phyloP scores from a whole-genome alignment of 495 filamentous ascomycete genomes.

The Extremus antarcticus region DNA sequence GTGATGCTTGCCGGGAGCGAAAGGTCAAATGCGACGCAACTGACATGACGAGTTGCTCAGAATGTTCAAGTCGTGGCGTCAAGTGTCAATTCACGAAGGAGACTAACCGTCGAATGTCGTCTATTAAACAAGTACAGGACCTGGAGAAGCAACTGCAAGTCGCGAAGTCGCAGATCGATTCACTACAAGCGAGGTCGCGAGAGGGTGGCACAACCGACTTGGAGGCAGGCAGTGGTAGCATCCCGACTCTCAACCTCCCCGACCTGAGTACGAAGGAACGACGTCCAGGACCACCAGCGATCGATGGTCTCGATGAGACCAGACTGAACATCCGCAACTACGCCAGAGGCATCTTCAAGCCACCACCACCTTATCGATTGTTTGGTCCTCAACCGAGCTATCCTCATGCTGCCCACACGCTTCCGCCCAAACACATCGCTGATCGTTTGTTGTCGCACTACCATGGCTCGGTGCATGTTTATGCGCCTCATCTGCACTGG shows the following conservation, averaged over 20 bases:
- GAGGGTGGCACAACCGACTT: conserved; percentile 44
- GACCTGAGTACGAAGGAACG: conserved; percentile 52
- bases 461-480: conserved; percentile 61
- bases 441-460: conserved; percentile 71
- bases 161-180: conserved; percentile 61
- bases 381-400: conserved; percentile 40
- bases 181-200: conserved; percentile 49
- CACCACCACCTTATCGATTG: conserved; percentile 60
- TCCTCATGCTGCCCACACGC: conserved; percentile 36
- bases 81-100: conserved; percentile 99
- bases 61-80: conserved; percentile 88
- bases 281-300: conserved; percentile 38
- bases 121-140: conserved; percentile 98
- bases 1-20: conserved; percentile 91
- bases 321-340: conserved; percentile 63
- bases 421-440: conserved; percentile 61
- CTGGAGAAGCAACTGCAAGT: conserved; percentile 80
- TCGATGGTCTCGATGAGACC: conserved; percentile 60
- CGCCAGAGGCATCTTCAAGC: conserved; percentile 69
- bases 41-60: conserved; percentile 87
- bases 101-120: conserved; percentile 96
- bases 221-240: conserved; percentile 43
- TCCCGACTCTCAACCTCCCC: conserved; percentile 57
- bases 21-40: conserved; percentile 99
- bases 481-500: conserved; percentile 85